Percentiles rank a stretch among this genome's conserved stretches.
These are phyloP conservation scores for Magnaporthiopsis incrustans DNA, from an alignment of 2,329 filamentous ascomycete genomes.

Conservation along the genomic window DNA sequence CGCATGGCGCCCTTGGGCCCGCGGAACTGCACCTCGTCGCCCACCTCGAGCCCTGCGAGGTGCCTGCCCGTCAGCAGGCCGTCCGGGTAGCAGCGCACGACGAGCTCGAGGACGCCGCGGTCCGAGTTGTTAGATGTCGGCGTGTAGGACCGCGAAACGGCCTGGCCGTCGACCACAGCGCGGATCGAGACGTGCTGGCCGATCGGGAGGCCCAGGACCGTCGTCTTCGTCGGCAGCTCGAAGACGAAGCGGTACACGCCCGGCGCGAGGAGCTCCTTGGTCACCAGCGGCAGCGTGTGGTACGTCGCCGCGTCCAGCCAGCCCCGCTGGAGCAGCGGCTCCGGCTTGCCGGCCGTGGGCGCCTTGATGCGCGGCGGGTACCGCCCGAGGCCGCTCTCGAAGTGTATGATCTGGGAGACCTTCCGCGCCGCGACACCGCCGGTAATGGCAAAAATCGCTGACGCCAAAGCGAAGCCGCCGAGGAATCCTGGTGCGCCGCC, in stretches of 20 bases:
- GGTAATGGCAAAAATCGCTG: slow-evolving; percentile 23
- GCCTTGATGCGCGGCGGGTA: slow-evolving; percentile 32
- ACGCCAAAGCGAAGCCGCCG: slow-evolving; percentile 29
- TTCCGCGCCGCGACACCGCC: slow-evolving; percentile 22
- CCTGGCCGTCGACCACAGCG: slow-evolving; percentile 35
- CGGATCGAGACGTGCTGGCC: slow-evolving; percentile 49
- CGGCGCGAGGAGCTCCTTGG: slow-evolving; percentile 31
- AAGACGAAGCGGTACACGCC: slow-evolving; percentile 40
- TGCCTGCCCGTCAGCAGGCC: slow-evolving; percentile 42
- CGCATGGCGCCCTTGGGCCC: slow-evolving; percentile 50
- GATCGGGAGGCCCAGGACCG: slow-evolving; percentile 44
- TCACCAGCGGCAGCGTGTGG: slow-evolving; percentile 34
- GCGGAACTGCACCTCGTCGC: slow-evolving; percentile 42
- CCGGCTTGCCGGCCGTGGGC: slow-evolving; percentile 25
- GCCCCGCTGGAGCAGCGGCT: slow-evolving; percentile 32
- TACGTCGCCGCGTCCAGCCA: slow-evolving; percentile 43
- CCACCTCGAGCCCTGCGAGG: slow-evolving; percentile 35
- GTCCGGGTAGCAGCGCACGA: slow-evolving; percentile 43
- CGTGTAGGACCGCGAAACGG: slow-evolving; percentile 45
- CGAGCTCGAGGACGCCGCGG: slow-evolving; percentile 38
- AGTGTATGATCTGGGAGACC: slow-evolving; percentile 23
- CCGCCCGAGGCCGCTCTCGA: slow-evolving; percentile 23
- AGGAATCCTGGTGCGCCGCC: slow-evolving; percentile 22
- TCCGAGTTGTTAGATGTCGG: slow-evolving; percentile 43
- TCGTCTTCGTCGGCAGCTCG: slow-evolving; percentile 32